A percentile compares a stretch with the other conserved stretches of the same genome.
Evolutionary conservation across 768 basidiomycete species (phyloP).

Genomic region (Lactarius hengduanensis): DNA sequence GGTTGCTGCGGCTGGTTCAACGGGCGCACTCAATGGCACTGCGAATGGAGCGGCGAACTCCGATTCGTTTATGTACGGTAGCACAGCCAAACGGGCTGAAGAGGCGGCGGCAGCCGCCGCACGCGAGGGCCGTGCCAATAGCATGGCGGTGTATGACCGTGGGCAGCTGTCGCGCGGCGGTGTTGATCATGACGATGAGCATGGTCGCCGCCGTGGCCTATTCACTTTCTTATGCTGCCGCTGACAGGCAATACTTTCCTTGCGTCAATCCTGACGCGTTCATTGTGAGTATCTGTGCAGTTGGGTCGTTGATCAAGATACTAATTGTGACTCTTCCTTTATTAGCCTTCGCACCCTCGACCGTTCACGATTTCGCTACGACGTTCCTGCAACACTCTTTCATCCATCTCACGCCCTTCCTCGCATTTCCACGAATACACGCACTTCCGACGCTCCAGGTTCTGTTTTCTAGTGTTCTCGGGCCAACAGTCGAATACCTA

Average conservation of each 20-base stretch:
- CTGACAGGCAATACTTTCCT: constrained; percentile 39
- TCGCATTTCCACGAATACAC: constrained; percentile 20
- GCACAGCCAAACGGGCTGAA: constrained; percentile 54
- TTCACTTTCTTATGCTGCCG: constrained; percentile 69
- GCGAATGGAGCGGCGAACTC: constrained; percentile 43
- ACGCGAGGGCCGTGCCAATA: constrained; percentile 41
- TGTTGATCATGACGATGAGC: constrained; percentile 62
- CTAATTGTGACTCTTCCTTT: not conserved
- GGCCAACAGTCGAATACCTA: constrained; percentile 11
- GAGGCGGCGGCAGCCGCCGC: constrained; percentile 40
- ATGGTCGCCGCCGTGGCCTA: constrained; percentile 60
- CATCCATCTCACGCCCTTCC: constrained; percentile 7
- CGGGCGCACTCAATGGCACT: constrained; percentile 21
- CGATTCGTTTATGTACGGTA: constrained; percentile 67
- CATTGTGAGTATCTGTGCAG: constrained; percentile 6
- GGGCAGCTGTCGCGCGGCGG: constrained; percentile 60
- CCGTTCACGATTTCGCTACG: constrained; percentile 15
- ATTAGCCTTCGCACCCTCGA: constrained; percentile 20
- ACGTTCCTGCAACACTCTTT: constrained; percentile 9
- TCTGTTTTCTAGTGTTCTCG: constrained; percentile 18
- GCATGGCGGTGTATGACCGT: constrained; percentile 65
- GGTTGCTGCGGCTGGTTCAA: constrained; percentile 41
- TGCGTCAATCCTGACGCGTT: constrained; percentile 6
- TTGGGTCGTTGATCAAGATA: not conserved
- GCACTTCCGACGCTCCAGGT: constrained; percentile 6